Conservation (phyloP, 2,329 filamentous ascomycete genomes). For the Cadophora sp. region DNA sequence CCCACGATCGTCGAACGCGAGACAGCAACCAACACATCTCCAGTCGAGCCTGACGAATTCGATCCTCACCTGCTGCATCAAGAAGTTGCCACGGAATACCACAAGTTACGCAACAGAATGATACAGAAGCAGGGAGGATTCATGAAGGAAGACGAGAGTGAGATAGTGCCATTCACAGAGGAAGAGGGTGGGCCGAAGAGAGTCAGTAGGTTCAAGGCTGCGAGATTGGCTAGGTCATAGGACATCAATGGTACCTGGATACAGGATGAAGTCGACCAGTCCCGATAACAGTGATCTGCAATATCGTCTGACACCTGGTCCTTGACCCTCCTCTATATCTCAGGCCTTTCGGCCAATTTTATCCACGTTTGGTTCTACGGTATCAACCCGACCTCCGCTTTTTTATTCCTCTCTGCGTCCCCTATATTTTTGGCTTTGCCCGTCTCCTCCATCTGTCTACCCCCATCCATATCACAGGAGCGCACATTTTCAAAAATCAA, state of each 20-base stretch:
- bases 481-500: conserved; percentile 50
- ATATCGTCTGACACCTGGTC: neutral
- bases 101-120: conserved; percentile 80
- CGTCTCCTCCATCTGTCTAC: neutral
- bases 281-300: neutral
- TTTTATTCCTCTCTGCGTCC: too few relatives aligned
- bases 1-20: conserved; percentile 64
- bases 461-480: conserved; percentile 44
- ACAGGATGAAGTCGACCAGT: too few relatives aligned
- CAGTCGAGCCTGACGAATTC: conserved; percentile 66
- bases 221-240: conserved; percentile 64
- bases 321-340: neutral
- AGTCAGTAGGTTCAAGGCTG: conserved; percentile 77
- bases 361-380: too few relatives aligned
- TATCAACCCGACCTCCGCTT: too few relatives aligned
- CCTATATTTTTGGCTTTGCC: neutral
- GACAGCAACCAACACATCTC: conserved; percentile 42
- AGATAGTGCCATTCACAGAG: conserved; percentile 70
- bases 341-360: too few relatives aligned
- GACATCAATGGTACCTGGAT: neutral
- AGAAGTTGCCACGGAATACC: conserved; percentile 83
- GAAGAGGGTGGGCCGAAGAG: conserved; percentile 67
- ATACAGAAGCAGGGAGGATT: conserved; percentile 87
- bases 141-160: conserved; percentile 68
- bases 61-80: conserved; percentile 76